These are phyloP conservation scores for Sclerotinia trifoliorum DNA, from an alignment of 2,329 filamentous ascomycete species.

Conservation along the genomic window DNA sequence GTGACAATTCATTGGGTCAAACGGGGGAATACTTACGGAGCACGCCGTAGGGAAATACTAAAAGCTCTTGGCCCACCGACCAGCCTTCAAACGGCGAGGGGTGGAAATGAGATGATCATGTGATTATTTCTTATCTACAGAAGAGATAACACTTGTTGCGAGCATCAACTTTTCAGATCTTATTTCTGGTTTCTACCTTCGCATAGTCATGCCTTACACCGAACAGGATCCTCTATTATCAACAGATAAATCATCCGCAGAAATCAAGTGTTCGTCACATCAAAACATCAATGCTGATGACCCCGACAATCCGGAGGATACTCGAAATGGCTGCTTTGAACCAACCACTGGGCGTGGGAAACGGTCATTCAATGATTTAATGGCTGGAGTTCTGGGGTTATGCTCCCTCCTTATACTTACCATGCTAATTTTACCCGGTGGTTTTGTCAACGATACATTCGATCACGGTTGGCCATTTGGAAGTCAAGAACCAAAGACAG, in stretches of 20 bases:
- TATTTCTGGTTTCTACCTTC: not conserved
- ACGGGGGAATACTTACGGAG: not conserved
- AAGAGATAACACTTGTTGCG: not conserved
- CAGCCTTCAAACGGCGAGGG: not conserved
- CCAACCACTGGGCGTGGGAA: not conserved
- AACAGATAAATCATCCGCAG: conserved; percentile 32
- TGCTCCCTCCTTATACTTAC: conserved; percentile 26
- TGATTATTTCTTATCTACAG: not conserved
- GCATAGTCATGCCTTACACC: conserved; percentile 8
- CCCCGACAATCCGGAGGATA: not conserved
- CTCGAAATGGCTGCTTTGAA: conserved; percentile 6
- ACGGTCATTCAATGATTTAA: conserved; percentile 21
- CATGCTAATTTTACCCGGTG: conserved; percentile 25
- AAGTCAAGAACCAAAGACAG: conserved; percentile 29
- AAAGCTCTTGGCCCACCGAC: not conserved
- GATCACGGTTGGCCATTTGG: conserved; percentile 17
- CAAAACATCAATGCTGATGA: conserved; percentile 28
- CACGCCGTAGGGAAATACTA: not conserved
- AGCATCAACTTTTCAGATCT: not conserved
- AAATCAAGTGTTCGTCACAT: conserved; percentile 34
- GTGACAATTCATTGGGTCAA: not conserved
- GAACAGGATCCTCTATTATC: conserved; percentile 40
- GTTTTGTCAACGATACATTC: conserved; percentile 10
- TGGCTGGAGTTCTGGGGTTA: conserved; percentile 24
- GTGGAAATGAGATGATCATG: not conserved